These are phyloP conservation scores for Groenewaldozyma auringiensis DNA, from an alignment of 1,139 yeast genomes.

Conservation along the genomic window DNA sequence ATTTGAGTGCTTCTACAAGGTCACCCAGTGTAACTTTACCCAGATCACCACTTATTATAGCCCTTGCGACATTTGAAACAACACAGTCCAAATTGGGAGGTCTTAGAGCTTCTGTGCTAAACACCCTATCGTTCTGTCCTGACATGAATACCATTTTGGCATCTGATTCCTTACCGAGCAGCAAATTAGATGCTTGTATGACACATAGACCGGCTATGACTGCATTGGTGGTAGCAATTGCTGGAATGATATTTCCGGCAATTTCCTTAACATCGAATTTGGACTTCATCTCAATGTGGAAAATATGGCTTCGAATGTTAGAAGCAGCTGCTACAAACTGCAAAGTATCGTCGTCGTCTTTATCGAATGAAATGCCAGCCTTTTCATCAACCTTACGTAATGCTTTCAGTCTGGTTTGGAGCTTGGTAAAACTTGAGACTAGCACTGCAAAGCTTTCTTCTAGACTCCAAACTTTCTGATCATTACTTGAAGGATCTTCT, in stretches of 20 bases:
- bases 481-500: constrained; percentile 35
- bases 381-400: constrained; percentile 30
- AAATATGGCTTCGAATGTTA: constrained; percentile 67
- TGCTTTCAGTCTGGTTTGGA: constrained; percentile 44
- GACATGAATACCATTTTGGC: constrained; percentile 51
- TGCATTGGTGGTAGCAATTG: constrained; percentile 97
- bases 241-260: constrained; percentile 97
- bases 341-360: constrained; percentile 88
- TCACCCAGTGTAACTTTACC: constrained; percentile 32
- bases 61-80: constrained; percentile 61
- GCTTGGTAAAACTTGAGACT: constrained; percentile 39
- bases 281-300: constrained; percentile 63
- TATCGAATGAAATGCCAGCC: constrained; percentile 51
- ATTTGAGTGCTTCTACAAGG: constrained; percentile 40
- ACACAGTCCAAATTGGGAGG: constrained; percentile 63
- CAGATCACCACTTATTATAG: constrained; percentile 36
- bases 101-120: constrained; percentile 54
- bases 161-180: constrained; percentile 28
- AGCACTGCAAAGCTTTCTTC: constrained; percentile 61
- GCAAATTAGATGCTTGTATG: constrained; percentile 55
- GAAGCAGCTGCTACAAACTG: constrained; percentile 86
- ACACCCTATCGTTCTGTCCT: constrained; percentile 57
- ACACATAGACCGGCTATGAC: constrained; percentile 86
- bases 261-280: constrained; percentile 87
- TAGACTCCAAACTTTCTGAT: constrained; percentile 58